Base-by-base conservation (phyloP, 495 filamentous ascomycete genomes). In the Podospora sp. region DNA sequence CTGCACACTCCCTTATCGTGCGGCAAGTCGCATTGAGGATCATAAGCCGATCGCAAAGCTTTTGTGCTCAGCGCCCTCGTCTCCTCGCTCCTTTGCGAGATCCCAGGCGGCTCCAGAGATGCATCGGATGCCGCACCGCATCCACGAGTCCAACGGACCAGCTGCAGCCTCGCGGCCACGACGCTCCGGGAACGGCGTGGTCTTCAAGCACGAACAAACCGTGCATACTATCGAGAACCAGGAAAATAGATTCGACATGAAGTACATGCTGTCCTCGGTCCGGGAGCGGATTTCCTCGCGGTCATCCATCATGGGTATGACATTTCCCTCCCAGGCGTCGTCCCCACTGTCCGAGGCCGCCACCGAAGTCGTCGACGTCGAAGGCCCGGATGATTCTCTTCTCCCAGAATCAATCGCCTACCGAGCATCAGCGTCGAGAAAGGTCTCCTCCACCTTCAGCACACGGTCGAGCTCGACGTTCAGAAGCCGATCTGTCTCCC, bases 191-290 rank as follows among this genome's bases (percentile, higher is more conserved):
- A 62, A 46, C 33, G 16, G 8, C 21, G 20, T 49, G 2, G 20
- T 62, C 60, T 12, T n/a, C 16, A 60, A 60, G 35, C 60, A 62
- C 20, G 21, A 50, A 40, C 46, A 76, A 60, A 59, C 35, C 20
- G 9, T 25, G n/a, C 16, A 33, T 18, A 59, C n/a, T n/a, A n/a
- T 40, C 18, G 72, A 73, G 70, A 68, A 72, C 56, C 72, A 74
- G 36, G 68, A 68, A 51, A 49, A 11, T 46, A 60, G 69, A 36
- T 75, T 71, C 33, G 71, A 73, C 36, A 68, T 77, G 49, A 71
- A 73, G 57, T 72, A 72, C 9, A 72, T 75, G 62, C 66, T 77
- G 16, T 73, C 74, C 46, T 65, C 72, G 7, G 63, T 78, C 20
- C 72, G 73, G 62, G 75, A 72, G 33, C 68, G 69, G 53, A 21